phyloP scores from a whole-genome alignment of 495 filamentous ascomycete genomes.

The Hypoxylon fuscum region DNA sequence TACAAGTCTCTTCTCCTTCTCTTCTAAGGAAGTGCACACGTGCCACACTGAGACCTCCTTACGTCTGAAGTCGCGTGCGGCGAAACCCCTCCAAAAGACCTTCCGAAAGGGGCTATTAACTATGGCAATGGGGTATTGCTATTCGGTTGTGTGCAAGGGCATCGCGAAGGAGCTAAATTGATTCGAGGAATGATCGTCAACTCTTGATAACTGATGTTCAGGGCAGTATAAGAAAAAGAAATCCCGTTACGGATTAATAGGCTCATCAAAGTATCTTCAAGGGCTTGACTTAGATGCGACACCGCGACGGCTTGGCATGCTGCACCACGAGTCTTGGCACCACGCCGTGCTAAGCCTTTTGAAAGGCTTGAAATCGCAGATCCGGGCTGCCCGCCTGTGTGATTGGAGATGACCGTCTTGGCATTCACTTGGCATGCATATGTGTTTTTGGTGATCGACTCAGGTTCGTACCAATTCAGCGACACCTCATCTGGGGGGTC shows the following conservation, averaged over 20 bases:
- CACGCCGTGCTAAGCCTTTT: constrained; percentile 26
- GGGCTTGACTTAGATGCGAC: constrained; percentile 6
- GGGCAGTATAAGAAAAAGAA: background rate
- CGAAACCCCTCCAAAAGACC: constrained; percentile 18
- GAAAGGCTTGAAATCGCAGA: constrained; percentile 22
- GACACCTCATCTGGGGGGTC: constrained; percentile 23
- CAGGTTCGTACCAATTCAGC: constrained; percentile 24
- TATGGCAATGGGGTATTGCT: constrained; percentile 3
- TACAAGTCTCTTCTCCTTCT: constrained; percentile 24
- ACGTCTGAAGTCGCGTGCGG: constrained; percentile 27
- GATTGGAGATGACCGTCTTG: constrained; percentile 25
- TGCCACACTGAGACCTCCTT: constrained; percentile 13
- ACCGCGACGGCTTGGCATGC: constrained; percentile 29
- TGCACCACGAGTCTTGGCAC: constrained; percentile 28
- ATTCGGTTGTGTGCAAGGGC: constrained; percentile 9
- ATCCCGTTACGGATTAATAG: background rate
- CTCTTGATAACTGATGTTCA: constrained; percentile 1
- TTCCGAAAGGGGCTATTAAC: constrained; percentile 29
- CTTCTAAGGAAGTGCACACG: constrained; percentile 32
- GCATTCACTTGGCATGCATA: constrained; percentile 16
- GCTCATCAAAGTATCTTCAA: background rate
- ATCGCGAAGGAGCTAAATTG: constrained; percentile 11
- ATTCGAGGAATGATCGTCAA: constrained; percentile 31
- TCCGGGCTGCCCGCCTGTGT: constrained; percentile 17
- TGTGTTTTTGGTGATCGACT: constrained; percentile 32